phyloP scores from a whole-genome alignment of 345 rosid species.

The Melastoma malabathricum region DNA sequence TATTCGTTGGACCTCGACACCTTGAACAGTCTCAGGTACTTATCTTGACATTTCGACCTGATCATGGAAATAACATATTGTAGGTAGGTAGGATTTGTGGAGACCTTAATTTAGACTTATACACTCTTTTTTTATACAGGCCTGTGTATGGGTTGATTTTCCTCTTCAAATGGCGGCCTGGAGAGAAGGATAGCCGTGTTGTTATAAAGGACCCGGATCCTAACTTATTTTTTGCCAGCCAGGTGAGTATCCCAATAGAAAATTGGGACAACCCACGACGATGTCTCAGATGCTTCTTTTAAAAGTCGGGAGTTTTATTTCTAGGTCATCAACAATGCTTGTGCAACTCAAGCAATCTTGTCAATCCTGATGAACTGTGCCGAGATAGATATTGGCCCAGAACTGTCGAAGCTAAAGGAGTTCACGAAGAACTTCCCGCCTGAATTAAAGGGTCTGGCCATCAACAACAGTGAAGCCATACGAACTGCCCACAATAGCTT shows the following conservation, averaged over 20 bases:
- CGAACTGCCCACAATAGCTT: constrained; percentile 91
- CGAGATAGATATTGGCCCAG: constrained; percentile 83
- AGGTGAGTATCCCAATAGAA: constrained; percentile 28
- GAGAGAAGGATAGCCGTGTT: constrained; percentile 82
- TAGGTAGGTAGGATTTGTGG: neutral
- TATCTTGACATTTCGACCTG: neutral
- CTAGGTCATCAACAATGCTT: constrained; percentile 93
- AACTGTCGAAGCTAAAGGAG: constrained; percentile 63
- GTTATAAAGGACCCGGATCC: constrained; percentile 18
- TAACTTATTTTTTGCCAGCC: constrained; percentile 47
- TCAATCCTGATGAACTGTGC: constrained; percentile 84
- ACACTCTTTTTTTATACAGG: constrained; percentile 24
- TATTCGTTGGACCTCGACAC: constrained; percentile 85
- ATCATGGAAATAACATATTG: neutral
- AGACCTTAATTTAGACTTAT: neutral
- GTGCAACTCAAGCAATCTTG: constrained; percentile 96
- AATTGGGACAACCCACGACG: neutral
- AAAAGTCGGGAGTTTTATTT: neutral
- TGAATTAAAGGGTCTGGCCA: constrained; percentile 89
- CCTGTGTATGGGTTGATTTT: constrained; percentile 91
- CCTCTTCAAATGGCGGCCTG: constrained; percentile 95
- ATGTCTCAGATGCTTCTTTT: no score
- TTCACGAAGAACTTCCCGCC: constrained; percentile 87
- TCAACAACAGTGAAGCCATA: constrained; percentile 88
- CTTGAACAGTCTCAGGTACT: constrained; percentile 72